Base-by-base conservation (phyloP, 2,329 filamentous ascomycete genomes). In the Alternaria tenuissima region DNA sequence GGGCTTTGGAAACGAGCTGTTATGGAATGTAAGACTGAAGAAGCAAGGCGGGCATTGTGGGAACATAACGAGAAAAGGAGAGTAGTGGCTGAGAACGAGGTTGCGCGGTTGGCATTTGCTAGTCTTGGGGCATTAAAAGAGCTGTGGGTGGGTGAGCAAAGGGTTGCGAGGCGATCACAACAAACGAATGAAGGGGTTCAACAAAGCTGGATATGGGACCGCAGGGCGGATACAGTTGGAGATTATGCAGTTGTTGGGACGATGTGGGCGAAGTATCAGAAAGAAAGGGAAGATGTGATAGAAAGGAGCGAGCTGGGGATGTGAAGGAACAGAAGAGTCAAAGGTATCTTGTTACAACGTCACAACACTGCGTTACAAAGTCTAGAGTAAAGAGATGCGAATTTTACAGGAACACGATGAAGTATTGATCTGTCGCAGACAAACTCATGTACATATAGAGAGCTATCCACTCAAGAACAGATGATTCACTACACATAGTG, bases 1-100 rank as follows among this genome's bases (percentile, higher is more conserved):
- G 51, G 59, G n/a, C 43, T 64, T 11, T 69, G 65, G 66, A 64
- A 63, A 52, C 61, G 65, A 14, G 52, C 51, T 8, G 58, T 67
- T 2, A 54, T 60, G 32, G 54, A 58, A 16, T 66, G 60, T 20
- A 62, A 57, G n/a, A 52, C 61, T 20, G 59, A 61, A 39, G 36
- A 60, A 18, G 57, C 59, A 26, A 59, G 57, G 20, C 39, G 20
- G 16, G 24, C 16, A 11, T 36, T 70, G 20, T 70, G 65, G 67
- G 18, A 38, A 11, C 55, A 59, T 11, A 65, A 63, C 22, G 67
- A 70, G 46, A 39, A 30, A 1, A 30, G 51, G 14, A 52, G 67
- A 28, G 67, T 70, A 1, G 55, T 54, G 7, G 61, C 54, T 1
- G 67, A 68, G 48, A 68, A 70, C n/a, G 30, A 46, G 1, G 62